A percentile compares a stretch with the other conserved stretches of the same genome.
Conservation (phyloP, 2,329 filamentous ascomycete genomes). For the Cryoendolithus antarcticus region DNA sequence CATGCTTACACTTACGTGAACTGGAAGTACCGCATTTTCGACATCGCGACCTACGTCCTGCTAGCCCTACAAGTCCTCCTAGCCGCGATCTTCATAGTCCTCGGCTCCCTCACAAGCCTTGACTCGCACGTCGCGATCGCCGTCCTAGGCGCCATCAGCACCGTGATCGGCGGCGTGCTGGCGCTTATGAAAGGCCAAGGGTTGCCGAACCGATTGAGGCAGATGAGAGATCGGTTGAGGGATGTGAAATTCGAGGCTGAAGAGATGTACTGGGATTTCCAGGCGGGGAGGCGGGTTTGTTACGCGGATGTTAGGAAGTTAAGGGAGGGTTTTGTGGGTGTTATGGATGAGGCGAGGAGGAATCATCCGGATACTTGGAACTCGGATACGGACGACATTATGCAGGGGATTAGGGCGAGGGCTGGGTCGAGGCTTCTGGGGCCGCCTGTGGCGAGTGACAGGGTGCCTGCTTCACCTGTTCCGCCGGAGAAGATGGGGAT, state of each 20-base stretch:
- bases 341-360: conserved; percentile 20
- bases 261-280: conserved; percentile 25
- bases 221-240: conserved; percentile 20
- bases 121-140: conserved; percentile 21
- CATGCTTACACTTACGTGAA: conserved; percentile 10
- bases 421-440: too few species aligned
- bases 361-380: conserved; percentile 27
- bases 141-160: conserved; percentile 21
- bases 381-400: conserved; percentile 1
- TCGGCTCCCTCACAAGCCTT: conserved; percentile 18
- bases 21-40: conserved; percentile 21
- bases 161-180: conserved; percentile 22
- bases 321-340: conserved; percentile 21
- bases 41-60: conserved; percentile 17
- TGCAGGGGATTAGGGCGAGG: not conserved
- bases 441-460: too few species aligned
- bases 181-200: conserved; percentile 25
- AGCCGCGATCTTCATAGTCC: conserved; percentile 24
- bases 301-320: conserved; percentile 23
- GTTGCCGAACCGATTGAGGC: conserved; percentile 23
- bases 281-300: conserved; percentile 17
- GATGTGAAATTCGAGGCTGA: conserved; percentile 24
- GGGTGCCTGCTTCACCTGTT: too few species aligned
- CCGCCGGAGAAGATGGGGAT: too few species aligned
- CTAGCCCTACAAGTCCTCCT: conserved; percentile 23